These are phyloP conservation scores for Aureobasidium sp. DNA, from an alignment of 2,329 filamentous ascomycete genomes.

Conservation along the genomic window DNA sequence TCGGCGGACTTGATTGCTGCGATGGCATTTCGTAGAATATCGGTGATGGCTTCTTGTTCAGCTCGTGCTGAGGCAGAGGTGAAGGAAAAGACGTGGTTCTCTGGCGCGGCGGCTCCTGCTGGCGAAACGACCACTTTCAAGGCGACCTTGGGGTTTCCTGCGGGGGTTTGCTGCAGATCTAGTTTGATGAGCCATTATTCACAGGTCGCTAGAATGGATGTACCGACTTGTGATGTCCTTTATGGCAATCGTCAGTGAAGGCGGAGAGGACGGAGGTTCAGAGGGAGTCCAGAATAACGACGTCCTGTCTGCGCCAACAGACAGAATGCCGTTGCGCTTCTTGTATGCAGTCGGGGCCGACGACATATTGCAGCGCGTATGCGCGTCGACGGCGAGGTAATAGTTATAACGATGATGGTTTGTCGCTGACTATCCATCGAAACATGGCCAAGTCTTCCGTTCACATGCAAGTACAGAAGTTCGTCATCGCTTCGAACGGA, in stretches of 20 bases:
- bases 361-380: conserved; percentile 22
- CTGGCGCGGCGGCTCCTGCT: conserved; percentile 48
- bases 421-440: neutral
- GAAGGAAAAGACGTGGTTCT: conserved; percentile 81
- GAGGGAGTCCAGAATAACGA: conserved; percentile 75
- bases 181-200: neutral
- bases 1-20: conserved; percentile 53
- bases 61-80: conserved; percentile 66
- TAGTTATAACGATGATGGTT: too few species aligned
- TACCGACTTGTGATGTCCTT: conserved; percentile 71
- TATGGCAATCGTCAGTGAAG: conserved; percentile 61
- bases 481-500: conserved; percentile 2
- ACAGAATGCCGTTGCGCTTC: conserved; percentile 86
- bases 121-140: conserved; percentile 80
- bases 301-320: conserved; percentile 63
- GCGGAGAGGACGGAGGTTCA: conserved; percentile 50
- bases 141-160: conserved; percentile 78
- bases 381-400: conserved; percentile 16
- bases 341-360: conserved; percentile 73
- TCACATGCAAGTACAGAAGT: neutral
- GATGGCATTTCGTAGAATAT: conserved; percentile 69
- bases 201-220: too few species aligned
- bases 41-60: conserved; percentile 80
- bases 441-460: too few species aligned
- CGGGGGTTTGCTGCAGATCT: conserved; percentile 95